Base-by-base conservation (phyloP, 257 asterid genomes). In the Mitragyna speciosa region DNA sequence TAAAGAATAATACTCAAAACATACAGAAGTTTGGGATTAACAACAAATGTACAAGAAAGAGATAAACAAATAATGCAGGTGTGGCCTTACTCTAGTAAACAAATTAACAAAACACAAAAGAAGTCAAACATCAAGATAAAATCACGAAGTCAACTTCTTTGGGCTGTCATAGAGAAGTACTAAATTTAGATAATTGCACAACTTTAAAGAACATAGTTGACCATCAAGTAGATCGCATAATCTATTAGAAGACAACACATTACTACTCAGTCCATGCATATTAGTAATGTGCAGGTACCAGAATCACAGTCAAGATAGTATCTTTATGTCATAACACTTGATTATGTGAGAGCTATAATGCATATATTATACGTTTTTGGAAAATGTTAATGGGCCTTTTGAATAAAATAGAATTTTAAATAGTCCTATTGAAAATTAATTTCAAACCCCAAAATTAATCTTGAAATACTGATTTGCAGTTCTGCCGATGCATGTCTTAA, bases 1-100 rank as follows among this genome's bases (percentile, higher is more conserved):
- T 79, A 75, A 79, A 63, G 48, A 80, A 72, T 36, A 36, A 66
- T 66, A 79, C 24, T 56, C 48, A 58, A 74, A 31, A 36, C 20
- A 31, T 28, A 64, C 31, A 52, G 16, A 30, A 17, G 17, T 54
- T 39, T 22, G 15, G 75, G 75, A 49, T 5, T 30, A 26, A 33
- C 15, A 54, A 69, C 12, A 52, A 54, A 19, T 36, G 28, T 26
- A 59, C 28, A 20, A 31, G 31, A 61, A 22, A 39, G 20, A 36
- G 39, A 58, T 15, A 79, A 26, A 43, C 78, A 26, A 43, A 22
- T 19, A 70, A 48, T 12, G 66, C 66, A 51, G n/a, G 54, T 10
- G 33, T 28, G 11, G 26, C 19, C 54, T 20, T 39, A 49, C 52
- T 12, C n/a, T 12, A 20, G 49, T 63, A 17, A 63, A 64, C 33